These are phyloP conservation scores for Ascochyta koolunga DNA, from an alignment of 2,329 filamentous ascomycete species.

Conservation along the genomic window DNA sequence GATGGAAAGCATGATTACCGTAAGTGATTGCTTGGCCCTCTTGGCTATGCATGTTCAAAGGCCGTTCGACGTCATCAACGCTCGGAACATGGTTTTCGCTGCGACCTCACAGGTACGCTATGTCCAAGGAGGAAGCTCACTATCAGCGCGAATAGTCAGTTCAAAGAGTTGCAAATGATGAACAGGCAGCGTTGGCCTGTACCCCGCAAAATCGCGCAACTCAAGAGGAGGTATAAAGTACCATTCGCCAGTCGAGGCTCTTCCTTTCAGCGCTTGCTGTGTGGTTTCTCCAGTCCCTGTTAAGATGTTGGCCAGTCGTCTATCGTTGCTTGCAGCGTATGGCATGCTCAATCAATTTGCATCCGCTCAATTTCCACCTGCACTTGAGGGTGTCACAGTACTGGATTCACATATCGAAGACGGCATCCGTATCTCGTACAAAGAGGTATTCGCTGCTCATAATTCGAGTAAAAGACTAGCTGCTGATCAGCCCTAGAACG, in stretches of 20 bases:
- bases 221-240: slow-evolving; percentile 1
- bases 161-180: background rate
- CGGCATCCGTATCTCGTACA: slow-evolving; percentile 52
- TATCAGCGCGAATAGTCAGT: background rate
- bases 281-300: background rate
- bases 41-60: slow-evolving; percentile 26
- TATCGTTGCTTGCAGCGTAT: slow-evolving; percentile 22
- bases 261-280: background rate
- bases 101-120: slow-evolving; percentile 22
- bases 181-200: background rate
- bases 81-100: slow-evolving; percentile 11
- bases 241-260: background rate
- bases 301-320: slow-evolving; percentile 16
- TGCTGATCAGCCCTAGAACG: slow-evolving; percentile 26
- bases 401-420: slow-evolving; percentile 49
- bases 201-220: background rate
- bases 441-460: slow-evolving; percentile 41
- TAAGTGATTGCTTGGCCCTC: slow-evolving; percentile 21
- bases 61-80: slow-evolving; percentile 26
- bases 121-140: slow-evolving; percentile 34
- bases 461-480: background rate
- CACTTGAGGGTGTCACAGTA: slow-evolving; percentile 46
- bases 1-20: slow-evolving; percentile 1
- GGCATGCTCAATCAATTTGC: slow-evolving; percentile 20
- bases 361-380: slow-evolving; percentile 49